Evolutionary conservation across 2,329 filamentous ascomycete genomes (phyloP), one percentile per base, ranked within the genome.

Genomic region (Calcarisporium arbuscula): DNA sequence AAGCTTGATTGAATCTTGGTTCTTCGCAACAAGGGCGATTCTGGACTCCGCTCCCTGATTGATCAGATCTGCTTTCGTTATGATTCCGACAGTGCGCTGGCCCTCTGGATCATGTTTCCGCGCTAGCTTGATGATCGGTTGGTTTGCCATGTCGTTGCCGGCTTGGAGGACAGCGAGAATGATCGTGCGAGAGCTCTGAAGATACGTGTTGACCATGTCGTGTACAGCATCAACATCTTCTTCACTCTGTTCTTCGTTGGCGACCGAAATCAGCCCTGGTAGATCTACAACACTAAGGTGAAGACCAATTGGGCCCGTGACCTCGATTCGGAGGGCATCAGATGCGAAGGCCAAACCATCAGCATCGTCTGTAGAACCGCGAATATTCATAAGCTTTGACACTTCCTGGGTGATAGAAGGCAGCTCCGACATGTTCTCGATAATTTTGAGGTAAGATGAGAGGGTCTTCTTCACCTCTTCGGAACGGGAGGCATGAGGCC

Each of bases 221-320:
- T 41, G 32, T 3, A 69, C 57, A 6, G 53, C 39, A 7, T 56
- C 36, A 2, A 60, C 53, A 30, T 61, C 60, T n/a, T 41, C 35
- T 1, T 44, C 41, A 8, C 52, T 54, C 29, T 64, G 53, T 5
- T 57, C 46, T 7, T 58, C 52, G 14, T 51, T 56, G 7, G 56
- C 40, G 3, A 52, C 48, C 5, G 60, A 51, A 21, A 70, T 64
- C 5, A 70, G 46, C 3, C 67, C 64, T 2, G 65, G 67, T 3
- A 70, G 45, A 38, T 71, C 67, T 2, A 71, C 64, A 7, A 70
- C 52, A 1, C 65, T 69, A 3, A 71, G 52, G 19, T 65, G 58
- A 5, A 49, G 40, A 1, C 48, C 47, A 2, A 40, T 42, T 5
- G 46, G 34, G 12, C 50, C 45, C 19, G 32, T 34, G 9, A 48